Base-by-base conservation (phyloP, 31 red algal species). In the Porphyra umbilicalis region DNA sequence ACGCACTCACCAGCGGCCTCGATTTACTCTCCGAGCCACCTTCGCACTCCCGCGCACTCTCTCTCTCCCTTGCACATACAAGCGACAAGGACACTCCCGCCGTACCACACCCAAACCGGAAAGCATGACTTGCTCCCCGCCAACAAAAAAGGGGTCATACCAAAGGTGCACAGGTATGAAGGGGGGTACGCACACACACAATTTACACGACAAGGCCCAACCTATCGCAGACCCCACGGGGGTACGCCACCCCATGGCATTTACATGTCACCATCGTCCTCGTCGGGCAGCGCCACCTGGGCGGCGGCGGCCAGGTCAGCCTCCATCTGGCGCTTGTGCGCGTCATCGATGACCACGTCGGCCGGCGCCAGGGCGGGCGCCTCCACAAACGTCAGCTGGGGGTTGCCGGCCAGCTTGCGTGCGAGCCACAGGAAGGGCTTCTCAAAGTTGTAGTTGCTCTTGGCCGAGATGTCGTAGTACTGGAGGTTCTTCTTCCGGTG, bases 341-440 rank as follows among this genome's bases (percentile, higher is more conserved):
- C 91, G 25, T 94, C 86, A 20, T 96, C 91, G 38, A 99, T 94
- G 67, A 87, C 84, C 33, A 99, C 86, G 83, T 99, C 97, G 75
- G 97, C 92, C 20, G 97, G 97, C n/a, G 86, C 89, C 35, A 99
- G 88, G 11, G 97, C 97, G 25, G 94, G 97, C 25, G 97, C 87
- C 80, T 97, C 92, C 40, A 96, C 94, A 85, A 99, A 99, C 34
- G 77, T 77, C 35, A 99, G 77, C 10, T 90, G 83, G 14, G 94
- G 88, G 82, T 99, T 92, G 39, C 92, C 97, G 39, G 92, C 93
- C 25, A 99, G 89, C 88, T 99, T 99, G 81, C 97, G 91, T 18
- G 97, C 97, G 78, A 99, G 93, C 97, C 97, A 99, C 30, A 99
- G 87, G 91, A 99, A 99, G 15, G 97, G 97, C 89, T 99, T 99